A percentile compares a stretch with the other conserved stretches of the same genome.
Conservation (phyloP, 2,329 filamentous ascomycete species). For the Fusarium lyarnte region DNA sequence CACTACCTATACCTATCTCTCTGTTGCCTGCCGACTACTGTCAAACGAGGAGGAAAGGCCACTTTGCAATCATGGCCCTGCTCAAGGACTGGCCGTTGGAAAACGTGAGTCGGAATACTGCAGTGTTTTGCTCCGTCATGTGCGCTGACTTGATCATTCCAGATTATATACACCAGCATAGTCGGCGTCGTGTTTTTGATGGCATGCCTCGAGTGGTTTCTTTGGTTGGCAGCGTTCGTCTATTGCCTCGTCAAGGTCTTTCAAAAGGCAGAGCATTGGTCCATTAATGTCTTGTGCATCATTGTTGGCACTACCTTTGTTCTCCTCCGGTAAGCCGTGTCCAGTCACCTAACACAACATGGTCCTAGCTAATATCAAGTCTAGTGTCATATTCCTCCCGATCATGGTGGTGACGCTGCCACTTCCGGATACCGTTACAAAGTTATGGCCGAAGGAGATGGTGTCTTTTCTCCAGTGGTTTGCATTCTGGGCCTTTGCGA, state of each 20-base stretch:
- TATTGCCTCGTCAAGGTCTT: constrained; percentile 93
- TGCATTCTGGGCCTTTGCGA: constrained; percentile 92
- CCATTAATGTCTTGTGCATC: constrained; percentile 79
- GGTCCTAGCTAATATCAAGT: neutral
- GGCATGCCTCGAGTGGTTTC: constrained; percentile 90
- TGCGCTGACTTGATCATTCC: neutral
- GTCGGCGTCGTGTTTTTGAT: constrained; percentile 84
- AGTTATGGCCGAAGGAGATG: constrained; percentile 75
- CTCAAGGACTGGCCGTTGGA: constrained; percentile 61
- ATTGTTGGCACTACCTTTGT: constrained; percentile 79
- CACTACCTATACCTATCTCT: neutral
- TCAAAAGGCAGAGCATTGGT: constrained; percentile 88
- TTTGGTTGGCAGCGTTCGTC: constrained; percentile 93
- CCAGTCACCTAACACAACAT: neutral
- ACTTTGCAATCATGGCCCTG: constrained; percentile 51
- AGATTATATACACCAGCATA: constrained; percentile 89
- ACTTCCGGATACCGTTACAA: constrained; percentile 75
- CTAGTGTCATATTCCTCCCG: constrained; percentile 83
- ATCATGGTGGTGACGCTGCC: constrained; percentile 95
- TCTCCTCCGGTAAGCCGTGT: constrained; percentile 70
- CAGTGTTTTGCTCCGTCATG: neutral
- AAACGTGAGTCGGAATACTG: constrained; percentile 46
- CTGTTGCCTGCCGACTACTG: neutral
- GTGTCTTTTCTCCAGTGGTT: constrained; percentile 88
- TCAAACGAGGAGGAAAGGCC: neutral